phyloP scores from a whole-genome alignment of 225 moss, liverwort and hornwort genomes.

The Antitrichia curtipendula region DNA sequence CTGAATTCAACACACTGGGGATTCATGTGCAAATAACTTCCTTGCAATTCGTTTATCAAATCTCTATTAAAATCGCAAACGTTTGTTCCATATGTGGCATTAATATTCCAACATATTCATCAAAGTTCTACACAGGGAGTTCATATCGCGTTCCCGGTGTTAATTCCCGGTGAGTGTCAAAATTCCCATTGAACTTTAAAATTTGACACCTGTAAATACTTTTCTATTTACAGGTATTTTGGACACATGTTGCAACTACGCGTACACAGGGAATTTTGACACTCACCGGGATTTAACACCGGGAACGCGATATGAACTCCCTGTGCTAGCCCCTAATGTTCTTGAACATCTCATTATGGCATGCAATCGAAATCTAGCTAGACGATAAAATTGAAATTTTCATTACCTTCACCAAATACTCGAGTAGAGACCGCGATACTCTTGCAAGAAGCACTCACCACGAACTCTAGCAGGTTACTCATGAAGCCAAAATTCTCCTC shows the following conservation, averaged over 20 bases:
- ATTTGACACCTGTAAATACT: too few relatives aligned
- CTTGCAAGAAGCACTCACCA: neutral
- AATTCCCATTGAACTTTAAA: too few relatives aligned
- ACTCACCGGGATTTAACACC: too few relatives aligned
- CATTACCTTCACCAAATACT: neutral
- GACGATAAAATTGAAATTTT: neutral
- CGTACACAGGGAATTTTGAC: too few relatives aligned
- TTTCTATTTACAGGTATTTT: too few relatives aligned
- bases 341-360: neutral
- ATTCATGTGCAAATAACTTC: neutral
- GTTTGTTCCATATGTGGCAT: neutral
- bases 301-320: too few relatives aligned
- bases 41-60: neutral
- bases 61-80: neutral
- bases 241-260: too few relatives aligned
- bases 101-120: neutral
- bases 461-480: slow-evolving; percentile 15
- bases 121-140: too few relatives aligned
- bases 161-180: too few relatives aligned
- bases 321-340: neutral
- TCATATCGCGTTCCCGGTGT: too few relatives aligned
- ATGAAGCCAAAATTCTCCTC: slow-evolving; percentile 32
- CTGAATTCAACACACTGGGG: too few relatives aligned
- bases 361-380: neutral
- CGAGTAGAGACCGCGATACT: neutral